A percentile compares a stretch with the other conserved stretches of the same genome.
These are phyloP conservation scores for Aspergillus pseudoglaucus DNA, from an alignment of 2,329 filamentous ascomycete species.

Conservation along the genomic window DNA sequence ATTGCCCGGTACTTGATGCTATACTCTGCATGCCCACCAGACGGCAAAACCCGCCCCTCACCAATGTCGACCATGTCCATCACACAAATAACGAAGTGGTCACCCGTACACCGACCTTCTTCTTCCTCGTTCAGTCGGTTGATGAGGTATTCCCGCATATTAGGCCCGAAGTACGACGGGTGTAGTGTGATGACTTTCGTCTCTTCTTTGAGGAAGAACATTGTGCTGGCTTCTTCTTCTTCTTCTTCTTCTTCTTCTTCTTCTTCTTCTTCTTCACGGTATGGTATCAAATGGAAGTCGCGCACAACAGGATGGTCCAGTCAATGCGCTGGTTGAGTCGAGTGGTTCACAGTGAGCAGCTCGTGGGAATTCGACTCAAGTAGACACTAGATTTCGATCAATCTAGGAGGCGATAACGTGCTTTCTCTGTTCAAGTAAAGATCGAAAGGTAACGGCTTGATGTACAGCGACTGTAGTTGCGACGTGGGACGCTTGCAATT, in stretches of 20 bases:
- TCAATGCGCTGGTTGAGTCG: neutral
- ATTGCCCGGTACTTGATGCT: slow-evolving; percentile 92
- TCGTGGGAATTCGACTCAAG: neutral
- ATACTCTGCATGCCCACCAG: slow-evolving; percentile 87
- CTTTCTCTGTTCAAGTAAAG: no score
- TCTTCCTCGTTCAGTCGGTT: slow-evolving; percentile 86
- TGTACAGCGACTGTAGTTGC: neutral
- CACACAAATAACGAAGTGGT: slow-evolving; percentile 96
- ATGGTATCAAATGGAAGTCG: neutral
- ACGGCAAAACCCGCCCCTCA: slow-evolving; percentile 84
- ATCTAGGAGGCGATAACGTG: no score
- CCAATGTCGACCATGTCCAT: slow-evolving; percentile 95
- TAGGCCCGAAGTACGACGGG: slow-evolving; percentile 91
- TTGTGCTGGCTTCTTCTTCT: slow-evolving; percentile 41
- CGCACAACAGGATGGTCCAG: neutral
- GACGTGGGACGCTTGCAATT: neutral
- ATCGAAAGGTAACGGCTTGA: no score
- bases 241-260: no score
- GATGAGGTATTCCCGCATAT: slow-evolving; percentile 86
- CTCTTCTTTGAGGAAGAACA: slow-evolving; percentile 99
- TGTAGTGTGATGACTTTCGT: slow-evolving; percentile 92
- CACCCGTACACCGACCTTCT: slow-evolving; percentile 89
- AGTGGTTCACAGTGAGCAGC: neutral
- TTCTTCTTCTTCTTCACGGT: neutral
- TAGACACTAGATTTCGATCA: no score